These are phyloP conservation scores for Ustanciosporium gigantosporum DNA, from an alignment of 1,284 basidiomycete genomes.

Conservation along the genomic window DNA sequence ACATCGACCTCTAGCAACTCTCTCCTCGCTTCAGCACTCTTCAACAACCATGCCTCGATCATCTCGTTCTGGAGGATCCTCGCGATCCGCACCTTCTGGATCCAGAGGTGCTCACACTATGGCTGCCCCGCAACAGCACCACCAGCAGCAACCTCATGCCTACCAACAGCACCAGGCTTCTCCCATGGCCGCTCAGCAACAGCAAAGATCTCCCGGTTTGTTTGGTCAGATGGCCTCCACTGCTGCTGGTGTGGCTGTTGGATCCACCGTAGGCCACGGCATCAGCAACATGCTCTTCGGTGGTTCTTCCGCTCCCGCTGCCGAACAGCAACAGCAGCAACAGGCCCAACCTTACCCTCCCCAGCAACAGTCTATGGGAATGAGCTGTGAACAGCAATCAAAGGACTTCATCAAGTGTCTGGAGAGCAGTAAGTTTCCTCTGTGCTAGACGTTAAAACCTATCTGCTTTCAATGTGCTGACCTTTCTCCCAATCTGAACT, in stretches of 20 bases:
- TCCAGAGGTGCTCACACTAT: conserved; percentile 58
- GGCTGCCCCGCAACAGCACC: conserved; percentile 38
- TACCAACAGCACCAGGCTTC: conserved; percentile 20
- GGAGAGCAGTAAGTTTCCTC: conserved; percentile 44
- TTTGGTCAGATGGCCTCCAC: conserved; percentile 76
- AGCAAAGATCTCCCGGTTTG: conserved; percentile 44
- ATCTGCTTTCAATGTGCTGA: too few species aligned
- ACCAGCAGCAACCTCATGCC: conserved; percentile 23
- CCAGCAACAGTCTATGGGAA: conserved; percentile 51
- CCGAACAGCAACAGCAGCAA: conserved; percentile 59
- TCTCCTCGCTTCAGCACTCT: not conserved
- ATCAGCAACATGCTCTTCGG: conserved; percentile 83
- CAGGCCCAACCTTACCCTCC: conserved; percentile 32
- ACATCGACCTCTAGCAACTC: not conserved
- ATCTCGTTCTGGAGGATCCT: conserved; percentile 16
- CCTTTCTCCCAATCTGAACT: not conserved
- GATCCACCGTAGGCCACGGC: conserved; percentile 80
- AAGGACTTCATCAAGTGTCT: conserved; percentile 62
- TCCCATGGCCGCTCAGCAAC: conserved; percentile 22
- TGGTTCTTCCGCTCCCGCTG: conserved; percentile 63
- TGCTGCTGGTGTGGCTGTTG: conserved; percentile 81
- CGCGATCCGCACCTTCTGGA: conserved; percentile 50
- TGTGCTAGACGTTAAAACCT: too few species aligned
- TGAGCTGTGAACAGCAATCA: conserved; percentile 65
- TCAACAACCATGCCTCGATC: conserved; percentile 52